Base-by-base conservation (phyloP, 1,284 basidiomycete genomes). In the Paramarasmius palmivorus region DNA sequence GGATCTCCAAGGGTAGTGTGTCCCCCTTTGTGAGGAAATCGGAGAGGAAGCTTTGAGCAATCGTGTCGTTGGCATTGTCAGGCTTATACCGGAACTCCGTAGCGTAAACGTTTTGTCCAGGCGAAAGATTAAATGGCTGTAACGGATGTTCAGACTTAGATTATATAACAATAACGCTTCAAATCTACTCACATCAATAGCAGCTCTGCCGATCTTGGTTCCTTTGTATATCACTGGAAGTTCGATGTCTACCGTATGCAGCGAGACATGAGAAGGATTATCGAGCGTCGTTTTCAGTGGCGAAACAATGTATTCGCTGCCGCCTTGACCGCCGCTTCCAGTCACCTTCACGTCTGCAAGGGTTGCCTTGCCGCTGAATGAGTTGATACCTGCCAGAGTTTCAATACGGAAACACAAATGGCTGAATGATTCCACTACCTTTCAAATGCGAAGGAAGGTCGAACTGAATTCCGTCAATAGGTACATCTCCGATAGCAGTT, bases 71-170 rank as follows among this genome's bases (percentile, higher is more conserved):
- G 8, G 81, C 74, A 65, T 88, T 69, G 7, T 72, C 73, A 0
- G 89, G 88, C 58, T 76, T 68, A 61, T 90, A 92, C 56, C 77
- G 84, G 74, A 91, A 90, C 62, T 87, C 83, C 4, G 85, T 72
- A 0, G 72, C 53, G 22, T 84, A 63, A 2, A 62, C 60, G 59
- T 89, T 88, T 54, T 73, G 65, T 50, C 88, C 88, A 0, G 86
- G 84, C 26, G 77, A 68, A 36, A 91, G 73, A 59, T 83, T 64
- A 55, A 87, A 83, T 9, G 72, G 63, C 82, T 87, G 50, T 36
- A 48, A 37, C n/a, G 23, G 50, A 35, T 47, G 25, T 49, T 35
- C 55, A n/a, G 52, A 32, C 37, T 17, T 10, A 23, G 5, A 20
- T 32, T 29, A 36, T 17, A 41, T 53, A n/a, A n/a, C n/a, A n/a